These are phyloP conservation scores for Epichloe sp. DNA, from an alignment of 2,329 filamentous ascomycete species.

Conservation along the genomic window DNA sequence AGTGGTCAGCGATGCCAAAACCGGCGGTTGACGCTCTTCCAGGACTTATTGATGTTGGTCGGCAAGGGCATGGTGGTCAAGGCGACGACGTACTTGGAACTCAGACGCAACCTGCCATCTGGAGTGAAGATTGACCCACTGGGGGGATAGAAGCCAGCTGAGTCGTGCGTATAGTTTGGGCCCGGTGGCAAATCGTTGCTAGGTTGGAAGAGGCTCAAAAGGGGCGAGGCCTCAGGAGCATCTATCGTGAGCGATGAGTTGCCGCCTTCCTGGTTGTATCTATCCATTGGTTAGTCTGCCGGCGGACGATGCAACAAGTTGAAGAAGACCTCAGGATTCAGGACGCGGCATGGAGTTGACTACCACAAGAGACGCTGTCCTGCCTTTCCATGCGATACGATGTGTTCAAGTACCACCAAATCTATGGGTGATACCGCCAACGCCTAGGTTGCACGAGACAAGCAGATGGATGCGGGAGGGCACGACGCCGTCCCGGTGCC, in stretches of 20 bases:
- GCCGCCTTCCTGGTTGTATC: slow-evolving; percentile 42
- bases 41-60: neutral
- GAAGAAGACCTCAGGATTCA: slow-evolving; percentile 4
- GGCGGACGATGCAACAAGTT: slow-evolving; percentile 6
- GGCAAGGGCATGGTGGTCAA: neutral
- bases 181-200: slow-evolving; percentile 29
- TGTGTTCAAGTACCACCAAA: slow-evolving; percentile 16
- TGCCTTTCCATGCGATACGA: slow-evolving; percentile 21
- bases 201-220: slow-evolving; percentile 39
- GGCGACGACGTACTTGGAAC: slow-evolving; percentile 38
- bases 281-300: slow-evolving; percentile 16
- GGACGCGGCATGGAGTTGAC: slow-evolving; percentile 6
- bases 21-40: neutral
- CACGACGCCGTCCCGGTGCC: slow-evolving; percentile 3
- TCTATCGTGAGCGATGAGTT: slow-evolving; percentile 41
- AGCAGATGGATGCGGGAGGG: slow-evolving; percentile 7
- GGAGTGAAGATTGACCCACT: slow-evolving; percentile 32
- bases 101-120: slow-evolving; percentile 41
- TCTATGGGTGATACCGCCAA: slow-evolving; percentile 30
- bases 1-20: slow-evolving; percentile 9
- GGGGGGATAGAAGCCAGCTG: slow-evolving; percentile 32
- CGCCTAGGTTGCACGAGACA: slow-evolving; percentile 28
- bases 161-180: slow-evolving; percentile 37
- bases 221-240: slow-evolving; percentile 35
- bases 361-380: slow-evolving; percentile 24